Base-by-base conservation (phyloP, 345 rosid genomes). In the Chamaenerion angustifolium region DNA sequence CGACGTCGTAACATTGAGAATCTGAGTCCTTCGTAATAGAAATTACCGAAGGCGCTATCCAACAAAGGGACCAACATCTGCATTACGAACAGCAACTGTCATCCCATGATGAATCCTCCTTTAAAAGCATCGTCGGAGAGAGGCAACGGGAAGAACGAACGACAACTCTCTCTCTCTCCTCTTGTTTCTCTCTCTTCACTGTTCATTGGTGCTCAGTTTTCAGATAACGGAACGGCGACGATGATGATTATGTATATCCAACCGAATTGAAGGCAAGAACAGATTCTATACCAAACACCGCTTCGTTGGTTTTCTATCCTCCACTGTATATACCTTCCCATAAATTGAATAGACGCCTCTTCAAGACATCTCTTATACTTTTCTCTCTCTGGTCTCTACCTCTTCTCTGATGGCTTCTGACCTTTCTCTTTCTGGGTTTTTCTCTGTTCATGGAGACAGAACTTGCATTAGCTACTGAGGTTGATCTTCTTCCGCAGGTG, bases 21-120 rank as follows among this genome's bases (percentile, higher is more conserved):
- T n/a, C n/a, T n/a, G n/a, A n/a, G n/a, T n/a, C n/a, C n/a, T n/a
- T n/a, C n/a, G n/a, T n/a, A n/a, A n/a, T n/a, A 78, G 60, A 61
- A 62, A 61, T 55, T 61, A 42, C 3, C 54, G 71, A 63, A 21
- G 51, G 19, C 16, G 25, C 25, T 21, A 21, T 21, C 25, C 2
- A 21, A 37, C 16, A 65, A 52, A 65, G 54, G 68, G 64, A 54
- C 12, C 0, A 46, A 16, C 52, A 9, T 17, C 12, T 12, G 27
- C 37, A 6, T 27, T 4, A 17, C 2, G 3, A 8, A 21, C 25
- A 21, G 2, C 25, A 21, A 21, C 25, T 21, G 25, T 4, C 25
- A 21, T 21, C 25, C n/a, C n/a, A n/a, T n/a, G n/a, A n/a, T n/a
- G n/a, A n/a, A n/a, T n/a, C n/a, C 25, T 4, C 11, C 10, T 25